Conservation (phyloP, 129 eudicot species). For the sunflower (Helianthus annuus) region HanXRQr2.0-SUNRISE NC_035441.2:40636631-40637130, state of each 20-base stretch:
- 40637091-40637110: too few relatives aligned
- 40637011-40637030: background rate
- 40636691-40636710: constrained; percentile 19
- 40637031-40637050: background rate
- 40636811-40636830: constrained; percentile 10
- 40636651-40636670: constrained; percentile 7
- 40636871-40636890: constrained; percentile 7
- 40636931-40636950: background rate
- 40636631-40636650: constrained; percentile 34
- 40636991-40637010: background rate
- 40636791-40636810: background rate
- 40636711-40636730: constrained; percentile 23
- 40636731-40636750: constrained; percentile 25
- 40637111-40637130: too few relatives aligned
- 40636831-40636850: constrained; percentile 17
- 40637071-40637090: too few relatives aligned
- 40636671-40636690: constrained; percentile 3
- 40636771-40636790: background rate
- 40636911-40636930: constrained; percentile 10
- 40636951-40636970: background rate
- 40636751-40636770: constrained; percentile 17
- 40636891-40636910: background rate
- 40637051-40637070: too few relatives aligned
- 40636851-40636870: constrained; percentile 7
- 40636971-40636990: constrained; percentile 10